Evolutionary conservation across 306 rosid species (phyloP).

Genomic region (Albizia julibrissin): DNA sequence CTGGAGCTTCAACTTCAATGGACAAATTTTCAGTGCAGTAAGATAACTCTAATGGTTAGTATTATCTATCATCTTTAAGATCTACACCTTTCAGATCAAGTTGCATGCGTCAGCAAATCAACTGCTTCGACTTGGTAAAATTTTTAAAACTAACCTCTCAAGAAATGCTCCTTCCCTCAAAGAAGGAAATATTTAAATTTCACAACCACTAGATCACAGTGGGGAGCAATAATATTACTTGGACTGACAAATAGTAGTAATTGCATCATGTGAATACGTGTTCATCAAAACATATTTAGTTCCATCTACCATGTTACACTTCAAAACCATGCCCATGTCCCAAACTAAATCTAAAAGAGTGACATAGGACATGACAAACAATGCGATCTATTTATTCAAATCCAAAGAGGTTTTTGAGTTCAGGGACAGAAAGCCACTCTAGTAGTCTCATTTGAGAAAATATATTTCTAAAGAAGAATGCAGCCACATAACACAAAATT

Average conservation of each 20-base stretch:
- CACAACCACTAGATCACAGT: background rate
- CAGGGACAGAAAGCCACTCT: background rate
- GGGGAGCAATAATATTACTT: background rate
- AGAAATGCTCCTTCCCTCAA: background rate
- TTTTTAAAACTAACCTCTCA: background rate
- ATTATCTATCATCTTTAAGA: slow-evolving; percentile 1
- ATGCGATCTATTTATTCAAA: background rate
- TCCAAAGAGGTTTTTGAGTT: background rate
- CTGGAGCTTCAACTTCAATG: background rate
- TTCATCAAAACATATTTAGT: background rate
- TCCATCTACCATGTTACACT: background rate
- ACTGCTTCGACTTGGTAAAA: background rate
- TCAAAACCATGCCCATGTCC: background rate
- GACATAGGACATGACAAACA: background rate
- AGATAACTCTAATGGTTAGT: background rate
- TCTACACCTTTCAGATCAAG: background rate
- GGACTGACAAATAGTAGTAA: background rate
- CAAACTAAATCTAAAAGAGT: background rate
- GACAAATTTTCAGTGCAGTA: background rate
- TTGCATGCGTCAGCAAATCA: background rate
- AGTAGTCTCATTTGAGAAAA: background rate
- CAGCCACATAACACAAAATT: background rate
- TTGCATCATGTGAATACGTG: background rate
- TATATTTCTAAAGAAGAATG: background rate
- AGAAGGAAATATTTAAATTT: background rate